Base-by-base conservation (phyloP, 129 eudicot genomes). In the carrot (Daucus carota) region DNA sequence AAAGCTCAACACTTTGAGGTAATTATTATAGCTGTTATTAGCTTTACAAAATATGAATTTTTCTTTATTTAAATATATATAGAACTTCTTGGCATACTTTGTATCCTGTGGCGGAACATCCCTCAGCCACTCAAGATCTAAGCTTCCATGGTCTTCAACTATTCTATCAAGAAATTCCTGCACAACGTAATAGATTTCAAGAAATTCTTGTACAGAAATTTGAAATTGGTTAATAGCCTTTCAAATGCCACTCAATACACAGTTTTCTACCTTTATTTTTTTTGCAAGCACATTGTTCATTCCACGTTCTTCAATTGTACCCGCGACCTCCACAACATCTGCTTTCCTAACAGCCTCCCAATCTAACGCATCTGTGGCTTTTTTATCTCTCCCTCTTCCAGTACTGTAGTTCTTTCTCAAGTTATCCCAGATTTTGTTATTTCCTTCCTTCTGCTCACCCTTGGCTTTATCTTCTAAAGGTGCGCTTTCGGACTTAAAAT, bases 101-200 rank as follows among this genome's bases (percentile, higher is more conserved):
- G 86, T 96, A 72, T 81, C 84, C 43, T 86, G 85, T 22, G 93
- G 92, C 15, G 97, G 92, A 72, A 88, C 84, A 41, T 86, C 83
- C 81, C 96, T 85, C 81, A 94, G 75, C 98, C 98, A 91, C 84
- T 94, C 98, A 31, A 94, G 89, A 75, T 89, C 96, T 63, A 80
- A 74, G 70, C 86, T 84, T 29, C 96, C 97, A 80, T 91, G 96
- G 42, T 89, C 86, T 77, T 75, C 43, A 32, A 86, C 80, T 62
- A 91, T n/a, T n/a, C 97, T 84, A 70, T 91, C 80, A 36, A 91
- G 88, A 48, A 85, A 86, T 2, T 81, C 86, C 97, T 91, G 69
- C 69, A 31, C 12, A 28, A 62, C 38, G 63, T 54, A 54, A n/a
- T n/a, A 24, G 31, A 9, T 54, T n/a, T 29, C 63, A 54, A n/a